Evolutionary conservation across 1,284 basidiomycete genomes (phyloP).

Genomic region (Apiotrichum laibachii): DNA sequence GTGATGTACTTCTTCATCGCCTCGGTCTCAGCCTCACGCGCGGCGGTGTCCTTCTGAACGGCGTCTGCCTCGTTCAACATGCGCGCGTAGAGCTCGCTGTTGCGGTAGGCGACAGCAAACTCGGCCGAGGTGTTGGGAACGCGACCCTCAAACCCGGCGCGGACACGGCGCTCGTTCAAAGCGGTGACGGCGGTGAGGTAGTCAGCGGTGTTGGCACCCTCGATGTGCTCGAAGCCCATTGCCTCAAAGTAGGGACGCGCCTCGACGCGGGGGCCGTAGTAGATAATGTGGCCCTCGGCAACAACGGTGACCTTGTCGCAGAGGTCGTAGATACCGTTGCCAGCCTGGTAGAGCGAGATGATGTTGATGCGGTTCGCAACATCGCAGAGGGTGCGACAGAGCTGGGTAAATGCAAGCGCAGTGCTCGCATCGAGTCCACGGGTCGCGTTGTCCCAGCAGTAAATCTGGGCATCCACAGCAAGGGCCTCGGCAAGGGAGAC

Average conservation of each 20-base stretch:
- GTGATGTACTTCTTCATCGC: slow-evolving; percentile 22
- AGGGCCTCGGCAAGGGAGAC: slow-evolving; percentile 14
- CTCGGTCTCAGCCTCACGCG: slow-evolving; percentile 24
- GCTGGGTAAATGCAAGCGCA: slow-evolving; percentile 54
- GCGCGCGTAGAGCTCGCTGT: slow-evolving; percentile 30
- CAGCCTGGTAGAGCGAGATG: slow-evolving; percentile 19
- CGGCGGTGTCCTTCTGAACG: slow-evolving; percentile 25
- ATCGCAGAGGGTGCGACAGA: slow-evolving; percentile 11
- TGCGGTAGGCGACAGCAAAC: slow-evolving; percentile 50
- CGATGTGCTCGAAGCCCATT: slow-evolving; percentile 64
- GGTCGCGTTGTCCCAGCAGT: slow-evolving; percentile 58
- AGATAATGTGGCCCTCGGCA: slow-evolving; percentile 75
- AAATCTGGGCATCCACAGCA: slow-evolving; percentile 9
- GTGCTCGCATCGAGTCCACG: slow-evolving; percentile 79
- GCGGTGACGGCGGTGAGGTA: slow-evolving; percentile 63
- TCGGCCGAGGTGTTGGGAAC: slow-evolving; percentile 62
- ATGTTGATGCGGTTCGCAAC: slow-evolving; percentile 8
- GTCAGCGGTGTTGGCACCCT: slow-evolving; percentile 56
- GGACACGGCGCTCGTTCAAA: slow-evolving; percentile 58
- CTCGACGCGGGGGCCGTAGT: slow-evolving; percentile 68
- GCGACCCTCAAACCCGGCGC: slow-evolving; percentile 53
- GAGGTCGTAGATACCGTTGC: slow-evolving; percentile 56
- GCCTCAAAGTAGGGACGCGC: slow-evolving; percentile 75
- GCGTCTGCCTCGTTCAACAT: slow-evolving; percentile 40
- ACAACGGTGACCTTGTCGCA: slow-evolving; percentile 63